Base-by-base conservation (phyloP, 768 basidiomycete genomes). In the Polyporus arcularius region DNA sequence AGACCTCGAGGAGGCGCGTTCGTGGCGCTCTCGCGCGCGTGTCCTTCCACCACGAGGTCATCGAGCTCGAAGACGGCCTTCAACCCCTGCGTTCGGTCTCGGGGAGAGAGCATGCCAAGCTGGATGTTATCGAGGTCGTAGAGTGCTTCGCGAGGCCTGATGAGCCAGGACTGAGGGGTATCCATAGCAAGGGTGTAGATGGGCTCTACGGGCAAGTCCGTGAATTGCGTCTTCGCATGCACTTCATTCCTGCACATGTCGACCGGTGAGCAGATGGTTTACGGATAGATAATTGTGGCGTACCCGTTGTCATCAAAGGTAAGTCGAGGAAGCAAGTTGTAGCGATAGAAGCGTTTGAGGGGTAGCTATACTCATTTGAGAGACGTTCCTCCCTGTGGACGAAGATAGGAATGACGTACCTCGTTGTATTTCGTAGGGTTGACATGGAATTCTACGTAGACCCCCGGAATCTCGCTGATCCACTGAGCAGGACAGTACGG, bases 121-220 rank as follows among this genome's bases (percentile, higher is more conserved):
- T 95, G 91, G 59, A 99, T 89, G 72, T 99, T 99, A 76, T 99
- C 96, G 30, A 98, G 84, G 71, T 99, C 96, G 65, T 97, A 92
- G 1, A 88, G 78, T 0, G 96, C 90, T 68, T 93, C 87, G 12
- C 86, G 85, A 0, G 96, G 97, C 11, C 93, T 88, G 30, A 94
- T 95, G 7, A 98, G 85, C 97, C 97, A 99, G 0, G 96, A 86
- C 2, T 86, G 79, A 5, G 92, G 93, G 2, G 94, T 88, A 53
- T 98, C 96, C 84, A 97, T 89, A 4, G 86, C 86, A n/a, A 98
- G 81, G 0, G 96, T 98, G 67, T 95, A 94, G 58, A 99, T 93
- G 0, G 95, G 92, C 11, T 95, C 90, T 2, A 82, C 72, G 0
- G 96, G 95, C 9, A 99, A 79, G 54, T 80, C 81, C 9, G 79